Base-by-base conservation (phyloP, 2,329 filamentous ascomycete species). In the Trichoderma guizhouense region DNA sequence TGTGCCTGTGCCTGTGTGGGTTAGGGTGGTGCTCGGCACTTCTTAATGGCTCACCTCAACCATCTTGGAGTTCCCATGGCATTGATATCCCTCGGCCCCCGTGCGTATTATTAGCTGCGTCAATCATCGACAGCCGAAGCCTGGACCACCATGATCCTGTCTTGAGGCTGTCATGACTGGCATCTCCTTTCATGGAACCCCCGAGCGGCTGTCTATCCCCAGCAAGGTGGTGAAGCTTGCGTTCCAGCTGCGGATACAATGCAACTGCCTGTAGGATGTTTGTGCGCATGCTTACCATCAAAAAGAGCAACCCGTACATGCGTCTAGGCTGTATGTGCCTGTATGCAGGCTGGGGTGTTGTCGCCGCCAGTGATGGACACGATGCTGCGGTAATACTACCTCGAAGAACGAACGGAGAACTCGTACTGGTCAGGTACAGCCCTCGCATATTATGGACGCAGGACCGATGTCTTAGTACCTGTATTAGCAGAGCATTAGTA, bases 111-210 rank as follows among this genome's bases (percentile, higher is more conserved):
- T 68, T 58, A 69, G 55, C 26, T 69, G 55, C 28, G 55, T 61
- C 36, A 69, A 69, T 53, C 57, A 36, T 69, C 57, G 67, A 62
- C 67, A 69, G 21, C 57, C 36, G 39, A 36, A 69, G 67, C 67
- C 39, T 53, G 30, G 67, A n/a, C 67, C 57, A 69, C 57, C 57
- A 47, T 61, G 43, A 47, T 34, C 67, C 30, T 53, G 39, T 36
- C 57, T 11, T 36, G 57, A 30, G 36, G 53, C 36, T 61, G 34
- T 61, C 66, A 21, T 47, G 66, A 36, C 66, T 24, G 53, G 55
- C 36, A 58, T 69, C 67, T 69, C 67, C 67, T 69, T 69, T 69
- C 67, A 62, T 34, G 66, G 66, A 69, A 21, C 65, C 53, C 64
- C 65, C 57, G 53, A 68, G 30, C 34, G 36, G 39, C 65, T 51